Evolutionary conservation across 2,329 filamentous ascomycete species (phyloP), one percentile per base, ranked within the genome.

Genomic region (Beauveria rudraprayagi): DNA sequence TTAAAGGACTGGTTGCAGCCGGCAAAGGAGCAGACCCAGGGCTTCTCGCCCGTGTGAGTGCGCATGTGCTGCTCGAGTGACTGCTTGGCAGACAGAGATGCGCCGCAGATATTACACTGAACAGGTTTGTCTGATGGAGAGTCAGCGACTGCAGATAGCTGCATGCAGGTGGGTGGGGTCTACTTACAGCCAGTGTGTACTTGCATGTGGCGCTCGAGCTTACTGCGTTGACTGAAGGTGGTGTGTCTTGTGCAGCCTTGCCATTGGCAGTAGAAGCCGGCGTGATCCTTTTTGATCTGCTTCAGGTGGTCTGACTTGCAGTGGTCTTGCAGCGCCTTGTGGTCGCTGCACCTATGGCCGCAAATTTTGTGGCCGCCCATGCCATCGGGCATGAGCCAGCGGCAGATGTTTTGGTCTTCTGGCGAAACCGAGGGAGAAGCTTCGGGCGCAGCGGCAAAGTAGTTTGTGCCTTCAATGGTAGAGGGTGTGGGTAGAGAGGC

Each of bases 1-100:
- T 86, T 84, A 67, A 89, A 89, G 0, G 77, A 75, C 68, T 84
- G 85, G 24, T 70, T 72, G 65, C 85, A 87, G 41, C 77, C 77
- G 3, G 70, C 67, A 28, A 69, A 70, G 10, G 73, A 69, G 68
- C 87, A 90, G 46, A 78, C 73, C 72, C 84, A 86, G 28, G 86
- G 86, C 64, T 83, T 86, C 63, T 84, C 81, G 44, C 85, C 83
- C 0, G 85, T 86, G 67, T 90, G 87, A 2, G 83, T 87, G 19
- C 85, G 80, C 68, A 83, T 78, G 66, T 90, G 87, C 68, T 89
- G 86, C 47, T 84, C 81, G 7, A 89, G 77, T 1, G 87, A 84
- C 69, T 89, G 86, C 66, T 85, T 83, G 2, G 86, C 86, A 0
- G 86, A 88, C 67, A 89, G 84, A 3, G 76, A 75, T 61, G 82